phyloP scores from a whole-genome alignment of 208 protist genomes.

The Endotrypanum monterogeii region DNA sequence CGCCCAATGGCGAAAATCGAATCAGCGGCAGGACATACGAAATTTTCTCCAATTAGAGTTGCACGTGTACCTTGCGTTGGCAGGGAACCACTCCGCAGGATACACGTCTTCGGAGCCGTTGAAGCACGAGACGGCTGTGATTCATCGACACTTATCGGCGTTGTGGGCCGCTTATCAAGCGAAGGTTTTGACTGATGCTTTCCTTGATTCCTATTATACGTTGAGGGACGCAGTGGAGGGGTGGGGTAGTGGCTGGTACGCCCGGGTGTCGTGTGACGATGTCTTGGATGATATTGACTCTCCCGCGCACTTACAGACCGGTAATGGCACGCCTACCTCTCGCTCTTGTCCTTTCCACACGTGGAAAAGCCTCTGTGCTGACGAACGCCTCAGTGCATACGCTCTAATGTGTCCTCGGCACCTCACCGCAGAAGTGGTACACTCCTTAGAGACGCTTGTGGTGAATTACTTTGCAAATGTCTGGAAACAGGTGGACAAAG shows the following conservation, averaged over 20 bases:
- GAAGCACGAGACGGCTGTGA: background rate
- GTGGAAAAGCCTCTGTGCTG: slow-evolving; percentile 10
- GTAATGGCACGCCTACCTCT: background rate
- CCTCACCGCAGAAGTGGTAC: slow-evolving; percentile 10
- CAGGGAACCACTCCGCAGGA: background rate
- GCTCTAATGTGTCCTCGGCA: slow-evolving; percentile 12
- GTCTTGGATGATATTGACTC: background rate
- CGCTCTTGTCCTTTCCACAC: background rate
- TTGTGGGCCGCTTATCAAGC: slow-evolving; percentile 4
- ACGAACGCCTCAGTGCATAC: slow-evolving; percentile 10
- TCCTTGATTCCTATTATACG: slow-evolving; percentile 16
- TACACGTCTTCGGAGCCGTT: background rate
- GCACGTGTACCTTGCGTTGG: background rate
- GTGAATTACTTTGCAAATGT: slow-evolving; percentile 17
- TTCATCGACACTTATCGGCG: slow-evolving; percentile 1
- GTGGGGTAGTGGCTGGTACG: slow-evolving; percentile 19
- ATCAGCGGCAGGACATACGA: slow-evolving; percentile 23
- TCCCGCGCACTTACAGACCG: no score
- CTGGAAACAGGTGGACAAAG: background rate
- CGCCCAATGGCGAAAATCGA: slow-evolving; percentile 26
- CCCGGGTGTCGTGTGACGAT: background rate
- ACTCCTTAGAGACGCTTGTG: slow-evolving; percentile 5
- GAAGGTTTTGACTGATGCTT: background rate
- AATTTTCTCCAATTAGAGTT: slow-evolving; percentile 27
- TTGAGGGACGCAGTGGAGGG: slow-evolving; percentile 20